Conservation (phyloP, 352 stramenopile species). For the Phytophthora hibernalis region DNA sequence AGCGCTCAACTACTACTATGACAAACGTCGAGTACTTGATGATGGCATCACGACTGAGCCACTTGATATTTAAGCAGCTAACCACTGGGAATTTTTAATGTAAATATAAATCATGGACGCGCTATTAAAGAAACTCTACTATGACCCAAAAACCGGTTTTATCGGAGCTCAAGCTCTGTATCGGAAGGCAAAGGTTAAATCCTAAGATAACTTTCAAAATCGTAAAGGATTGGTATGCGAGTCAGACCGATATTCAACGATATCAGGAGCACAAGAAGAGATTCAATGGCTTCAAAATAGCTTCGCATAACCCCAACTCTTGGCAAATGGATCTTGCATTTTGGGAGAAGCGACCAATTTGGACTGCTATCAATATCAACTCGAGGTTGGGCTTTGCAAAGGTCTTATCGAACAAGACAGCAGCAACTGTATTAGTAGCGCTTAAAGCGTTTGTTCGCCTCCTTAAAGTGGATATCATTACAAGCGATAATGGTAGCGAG, state of each 20-base stretch:
- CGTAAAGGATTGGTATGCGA: constrained; percentile 31
- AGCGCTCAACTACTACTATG: too few relatives aligned
- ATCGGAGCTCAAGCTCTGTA: constrained; percentile 17
- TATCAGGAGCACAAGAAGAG: background rate
- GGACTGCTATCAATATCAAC: too few relatives aligned
- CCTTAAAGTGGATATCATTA: too few relatives aligned
- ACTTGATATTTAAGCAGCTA: constrained; percentile 25
- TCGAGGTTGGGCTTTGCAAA: too few relatives aligned
- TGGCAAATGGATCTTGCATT: too few relatives aligned
- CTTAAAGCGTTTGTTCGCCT: too few relatives aligned
- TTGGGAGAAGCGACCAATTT: too few relatives aligned
- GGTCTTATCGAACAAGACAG: too few relatives aligned
- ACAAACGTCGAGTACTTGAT: too few relatives aligned
- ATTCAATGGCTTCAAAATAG: too few relatives aligned
- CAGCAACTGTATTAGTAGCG: too few relatives aligned
- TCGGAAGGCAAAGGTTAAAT: constrained; percentile 2
- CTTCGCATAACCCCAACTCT: too few relatives aligned
- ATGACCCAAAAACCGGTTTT: constrained; percentile 35
- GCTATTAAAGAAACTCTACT: constrained; percentile 30
- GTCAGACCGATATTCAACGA: constrained; percentile 25
- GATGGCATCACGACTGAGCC: background rate
- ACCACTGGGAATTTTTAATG: background rate
- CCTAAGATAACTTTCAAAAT: constrained; percentile 27
- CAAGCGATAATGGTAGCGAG: constrained; percentile 18
- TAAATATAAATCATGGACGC: constrained; percentile 12